A percentile compares a stretch with the other conserved stretches of the same genome.
Conservation (phyloP, 2,329 filamentous ascomycete genomes). For the Fusarium sp. region DNA sequence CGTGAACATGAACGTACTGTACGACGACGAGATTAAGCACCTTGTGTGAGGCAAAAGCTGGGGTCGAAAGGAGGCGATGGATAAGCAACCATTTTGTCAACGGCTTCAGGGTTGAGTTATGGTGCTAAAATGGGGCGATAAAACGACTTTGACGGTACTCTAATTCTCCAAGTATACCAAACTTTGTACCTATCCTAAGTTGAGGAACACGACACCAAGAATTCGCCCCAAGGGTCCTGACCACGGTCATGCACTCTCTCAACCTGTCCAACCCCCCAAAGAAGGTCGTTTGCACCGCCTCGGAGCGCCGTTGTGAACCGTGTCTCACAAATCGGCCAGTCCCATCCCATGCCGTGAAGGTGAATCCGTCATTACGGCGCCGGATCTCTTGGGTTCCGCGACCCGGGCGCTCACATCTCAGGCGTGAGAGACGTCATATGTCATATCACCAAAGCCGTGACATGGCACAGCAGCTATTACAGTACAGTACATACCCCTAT, state of each 20-base stretch:
- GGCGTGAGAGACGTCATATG: conserved; percentile 30
- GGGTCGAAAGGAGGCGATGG: not conserved
- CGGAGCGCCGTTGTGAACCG: not conserved
- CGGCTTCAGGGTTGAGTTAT: not conserved
- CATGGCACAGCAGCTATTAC: conserved; percentile 19
- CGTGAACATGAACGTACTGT: not conserved
- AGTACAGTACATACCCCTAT: not conserved
- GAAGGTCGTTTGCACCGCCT: conserved; percentile 9
- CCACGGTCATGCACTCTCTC: not conserved
- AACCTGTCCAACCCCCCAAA: not conserved
- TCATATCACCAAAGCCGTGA: conserved; percentile 33
- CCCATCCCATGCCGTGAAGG: not conserved
- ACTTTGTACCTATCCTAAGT: not conserved
- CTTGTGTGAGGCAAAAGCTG: conserved; percentile 8
- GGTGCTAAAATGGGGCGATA: conserved; percentile 19
- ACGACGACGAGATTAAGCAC: not conserved
- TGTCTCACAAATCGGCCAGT: conserved; percentile 22
- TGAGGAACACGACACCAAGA: not conserved
- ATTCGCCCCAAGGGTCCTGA: conserved; percentile 1
- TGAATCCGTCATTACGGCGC: conserved; percentile 24
- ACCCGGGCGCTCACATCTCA: conserved; percentile 22
- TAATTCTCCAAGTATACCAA: not conserved
- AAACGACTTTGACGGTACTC: not conserved
- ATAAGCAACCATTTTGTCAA: conserved; percentile 13
- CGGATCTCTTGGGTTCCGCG: conserved; percentile 26